Conservation (phyloP, 139 green algal genomes). For the Chlorella sp. region DNA sequence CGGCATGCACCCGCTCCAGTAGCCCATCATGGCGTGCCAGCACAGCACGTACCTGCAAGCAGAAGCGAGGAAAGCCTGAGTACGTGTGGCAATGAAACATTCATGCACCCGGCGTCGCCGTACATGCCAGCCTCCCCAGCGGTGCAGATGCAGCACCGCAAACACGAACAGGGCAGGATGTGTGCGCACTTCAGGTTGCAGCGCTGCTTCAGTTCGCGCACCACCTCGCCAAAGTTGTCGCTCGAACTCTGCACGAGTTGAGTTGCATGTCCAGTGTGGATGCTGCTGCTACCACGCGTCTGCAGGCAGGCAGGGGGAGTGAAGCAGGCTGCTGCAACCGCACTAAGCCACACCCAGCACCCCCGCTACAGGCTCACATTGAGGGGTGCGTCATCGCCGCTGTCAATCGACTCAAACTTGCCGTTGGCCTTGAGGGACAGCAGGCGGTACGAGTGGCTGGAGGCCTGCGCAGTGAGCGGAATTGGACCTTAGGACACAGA, state of each 20-base stretch:
- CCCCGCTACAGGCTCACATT: constrained; percentile 3
- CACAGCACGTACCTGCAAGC: neutral
- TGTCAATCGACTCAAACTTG: constrained; percentile 72
- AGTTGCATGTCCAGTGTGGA: too few relatives aligned
- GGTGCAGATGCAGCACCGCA: neutral
- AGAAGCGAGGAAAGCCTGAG: neutral
- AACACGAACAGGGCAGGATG: constrained; percentile 76
- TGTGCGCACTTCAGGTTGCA: constrained; percentile 60
- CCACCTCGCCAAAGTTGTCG: constrained; percentile 64
- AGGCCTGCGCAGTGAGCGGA: constrained; percentile 34
- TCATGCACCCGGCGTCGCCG: too few relatives aligned
- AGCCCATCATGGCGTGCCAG: constrained; percentile 85
- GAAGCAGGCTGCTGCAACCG: too few relatives aligned
- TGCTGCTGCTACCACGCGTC: too few relatives aligned
- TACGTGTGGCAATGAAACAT: neutral
- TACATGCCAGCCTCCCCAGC: neutral
- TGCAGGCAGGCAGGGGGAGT: neutral
- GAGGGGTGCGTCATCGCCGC: constrained; percentile 25
- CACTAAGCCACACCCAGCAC: neutral
- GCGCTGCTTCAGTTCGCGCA: constrained; percentile 56
- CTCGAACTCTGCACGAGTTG: constrained; percentile 20
- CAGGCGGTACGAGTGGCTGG: constrained; percentile 83
- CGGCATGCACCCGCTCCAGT: constrained; percentile 34
- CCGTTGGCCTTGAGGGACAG: constrained; percentile 78
- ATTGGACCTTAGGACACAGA: too few relatives aligned